phyloP scores from a whole-genome alignment of 2,329 filamentous ascomycete genomes.

The Aschersonia sp. region DNA sequence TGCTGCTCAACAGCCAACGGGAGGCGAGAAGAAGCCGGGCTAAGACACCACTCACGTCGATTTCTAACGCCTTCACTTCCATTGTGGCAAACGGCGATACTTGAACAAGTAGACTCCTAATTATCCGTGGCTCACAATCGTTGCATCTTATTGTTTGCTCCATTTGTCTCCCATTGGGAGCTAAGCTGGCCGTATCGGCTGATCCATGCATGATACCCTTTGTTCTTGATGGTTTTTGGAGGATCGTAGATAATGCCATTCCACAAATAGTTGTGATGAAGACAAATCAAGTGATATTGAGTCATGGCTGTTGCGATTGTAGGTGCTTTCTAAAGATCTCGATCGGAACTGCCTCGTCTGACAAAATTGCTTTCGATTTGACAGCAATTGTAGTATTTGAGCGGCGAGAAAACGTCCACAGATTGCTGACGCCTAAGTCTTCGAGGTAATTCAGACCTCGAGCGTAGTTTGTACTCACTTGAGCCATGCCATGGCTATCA shows the following conservation, averaged over 20 bases:
- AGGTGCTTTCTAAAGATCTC: conserved; percentile 21
- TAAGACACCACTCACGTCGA: not conserved
- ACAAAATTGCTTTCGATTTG: conserved; percentile 19
- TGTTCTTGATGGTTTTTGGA: too few relatives aligned
- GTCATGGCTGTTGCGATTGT: not conserved
- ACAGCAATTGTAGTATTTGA: conserved; percentile 14
- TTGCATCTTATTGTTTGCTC: too few relatives aligned
- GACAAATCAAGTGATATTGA: too few relatives aligned
- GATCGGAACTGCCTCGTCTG: conserved; percentile 28
- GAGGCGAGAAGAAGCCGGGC: not conserved
- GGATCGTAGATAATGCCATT: too few relatives aligned
- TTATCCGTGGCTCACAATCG: too few relatives aligned
- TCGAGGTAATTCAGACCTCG: conserved; percentile 58
- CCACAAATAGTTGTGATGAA: too few relatives aligned
- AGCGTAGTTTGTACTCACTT: conserved; percentile 75
- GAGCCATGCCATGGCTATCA: conserved; percentile 80
- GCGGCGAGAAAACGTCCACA: conserved; percentile 40
- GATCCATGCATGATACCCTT: too few relatives aligned
- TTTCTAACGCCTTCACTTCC: too few relatives aligned
- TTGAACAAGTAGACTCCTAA: too few relatives aligned
- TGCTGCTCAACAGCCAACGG: not conserved
- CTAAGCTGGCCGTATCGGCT: too few relatives aligned
- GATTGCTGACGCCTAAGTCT: conserved; percentile 45
- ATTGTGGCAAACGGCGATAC: too few relatives aligned
- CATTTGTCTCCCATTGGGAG: too few relatives aligned